Conservation (phyloP, 2,329 filamentous ascomycete species). For the Cytospora paraplurivora region DNA sequence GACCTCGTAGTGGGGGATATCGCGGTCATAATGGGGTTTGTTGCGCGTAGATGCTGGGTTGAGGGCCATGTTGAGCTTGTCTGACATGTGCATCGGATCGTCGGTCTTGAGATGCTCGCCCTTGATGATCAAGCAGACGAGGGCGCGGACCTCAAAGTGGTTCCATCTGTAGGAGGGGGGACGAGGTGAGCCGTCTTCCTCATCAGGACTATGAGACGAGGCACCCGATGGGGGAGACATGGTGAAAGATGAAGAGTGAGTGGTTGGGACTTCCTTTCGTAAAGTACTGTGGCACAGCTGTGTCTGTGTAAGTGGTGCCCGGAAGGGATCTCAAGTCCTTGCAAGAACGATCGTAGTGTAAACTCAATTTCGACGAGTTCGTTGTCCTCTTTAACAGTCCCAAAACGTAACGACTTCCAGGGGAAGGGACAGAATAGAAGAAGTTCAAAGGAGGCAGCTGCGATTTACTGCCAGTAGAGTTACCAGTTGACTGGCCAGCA, state of each 20-base stretch:
- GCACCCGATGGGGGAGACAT: background rate
- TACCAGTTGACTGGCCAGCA: too few species aligned
- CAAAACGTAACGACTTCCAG: background rate
- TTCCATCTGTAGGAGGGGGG: slow-evolving; percentile 10
- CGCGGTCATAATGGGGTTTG: slow-evolving; percentile 13
- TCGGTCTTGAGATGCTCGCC: slow-evolving; percentile 13
- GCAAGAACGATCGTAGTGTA: too few species aligned
- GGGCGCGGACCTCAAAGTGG: slow-evolving; percentile 24
- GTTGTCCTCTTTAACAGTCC: background rate
- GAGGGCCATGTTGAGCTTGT: slow-evolving; percentile 25
- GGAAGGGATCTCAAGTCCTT: too few species aligned
- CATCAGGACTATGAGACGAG: background rate
- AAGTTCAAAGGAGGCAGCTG: background rate
- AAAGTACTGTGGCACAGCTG: background rate
- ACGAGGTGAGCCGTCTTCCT: background rate
- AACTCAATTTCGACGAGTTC: background rate
- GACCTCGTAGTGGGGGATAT: slow-evolving; percentile 21
- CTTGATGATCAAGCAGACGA: slow-evolving; percentile 27
- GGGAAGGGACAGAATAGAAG: background rate
- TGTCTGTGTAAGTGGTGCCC: background rate
- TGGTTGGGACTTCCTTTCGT: background rate
- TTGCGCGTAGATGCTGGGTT: slow-evolving; percentile 16
- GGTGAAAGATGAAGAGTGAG: background rate
- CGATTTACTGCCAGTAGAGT: background rate
- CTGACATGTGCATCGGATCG: slow-evolving; percentile 20